Percentiles rank a stretch among this genome's conserved stretches.
These are phyloP conservation scores for Thymus quinquecostatus DNA, from an alignment of 257 asterid genomes.

Conservation along the genomic window DNA sequence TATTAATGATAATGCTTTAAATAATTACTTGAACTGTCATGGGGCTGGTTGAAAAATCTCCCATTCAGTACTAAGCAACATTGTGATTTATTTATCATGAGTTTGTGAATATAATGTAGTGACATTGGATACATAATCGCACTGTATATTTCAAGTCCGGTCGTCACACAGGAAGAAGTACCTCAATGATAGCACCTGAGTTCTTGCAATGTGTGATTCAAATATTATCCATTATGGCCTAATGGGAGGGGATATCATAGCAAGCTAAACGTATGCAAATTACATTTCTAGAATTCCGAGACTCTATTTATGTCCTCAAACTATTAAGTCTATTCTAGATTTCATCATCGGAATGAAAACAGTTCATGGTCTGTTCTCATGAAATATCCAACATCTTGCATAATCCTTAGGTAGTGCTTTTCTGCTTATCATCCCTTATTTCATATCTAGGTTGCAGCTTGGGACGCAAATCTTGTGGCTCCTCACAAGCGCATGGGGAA, in stretches of 20 bases:
- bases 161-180: too few relatives aligned
- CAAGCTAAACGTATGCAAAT: not conserved
- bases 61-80: not conserved
- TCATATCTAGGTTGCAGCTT: constrained; percentile 80
- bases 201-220: too few relatives aligned
- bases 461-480: constrained; percentile 98
- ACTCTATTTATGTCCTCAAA: not conserved
- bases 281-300: not conserved
- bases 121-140: not conserved
- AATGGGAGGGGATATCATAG: not conserved
- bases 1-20: not conserved
- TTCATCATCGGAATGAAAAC: not conserved
- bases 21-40: not conserved
- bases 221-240: too few relatives aligned
- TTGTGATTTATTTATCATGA: not conserved
- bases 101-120: not conserved
- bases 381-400: not conserved
- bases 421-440: constrained; percentile 4
- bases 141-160: too few relatives aligned
- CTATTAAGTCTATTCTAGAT: not conserved
- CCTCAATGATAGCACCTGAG: too few relatives aligned
- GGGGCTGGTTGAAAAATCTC: not conserved
- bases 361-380: constrained; percentile 4
- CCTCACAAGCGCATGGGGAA: constrained; percentile 99
- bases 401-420: constrained; percentile 19